phyloP scores from a whole-genome alignment of 148 eudicot species.

The Vaccinium corymbosum region DNA sequence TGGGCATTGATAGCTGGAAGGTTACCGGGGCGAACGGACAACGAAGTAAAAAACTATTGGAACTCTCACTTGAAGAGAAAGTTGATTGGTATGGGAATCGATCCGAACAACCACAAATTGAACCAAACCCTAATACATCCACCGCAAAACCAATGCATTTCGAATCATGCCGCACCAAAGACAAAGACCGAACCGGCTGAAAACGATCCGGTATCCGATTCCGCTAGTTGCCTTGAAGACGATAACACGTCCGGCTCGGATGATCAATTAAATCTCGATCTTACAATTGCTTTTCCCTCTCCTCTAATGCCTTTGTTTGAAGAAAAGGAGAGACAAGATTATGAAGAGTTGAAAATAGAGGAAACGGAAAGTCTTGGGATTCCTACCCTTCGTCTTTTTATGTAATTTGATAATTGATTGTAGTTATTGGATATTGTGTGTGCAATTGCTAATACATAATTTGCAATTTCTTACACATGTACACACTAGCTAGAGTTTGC shows the following conservation, averaged over 20 bases:
- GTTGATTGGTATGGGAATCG: constrained; percentile 21
- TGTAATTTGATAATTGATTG: not conserved
- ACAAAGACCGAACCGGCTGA: not conserved
- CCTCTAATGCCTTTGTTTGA: not conserved
- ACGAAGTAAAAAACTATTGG: constrained; percentile 34
- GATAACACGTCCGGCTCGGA: constrained; percentile 1
- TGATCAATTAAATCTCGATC: constrained; percentile 37
- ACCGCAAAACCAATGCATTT: not conserved
- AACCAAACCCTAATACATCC: not conserved
- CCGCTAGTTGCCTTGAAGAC: not conserved
- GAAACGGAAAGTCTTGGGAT: not conserved
- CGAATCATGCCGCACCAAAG: not conserved
- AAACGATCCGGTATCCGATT: not conserved
- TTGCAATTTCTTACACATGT: not conserved
- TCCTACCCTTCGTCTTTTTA: constrained; percentile 9
- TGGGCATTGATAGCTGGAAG: constrained; percentile 38
- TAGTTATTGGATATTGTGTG: not conserved
- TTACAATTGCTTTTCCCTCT: constrained; percentile 29
- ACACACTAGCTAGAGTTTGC: not conserved
- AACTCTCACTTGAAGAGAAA: constrained; percentile 26
- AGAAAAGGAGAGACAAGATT: not conserved
- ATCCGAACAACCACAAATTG: constrained; percentile 21
- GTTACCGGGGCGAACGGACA: constrained; percentile 33
- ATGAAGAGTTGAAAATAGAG: not conserved
- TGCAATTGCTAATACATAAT: not conserved